These are phyloP conservation scores for Calvatia gigantea DNA, from an alignment of 768 basidiomycete species.

Conservation along the genomic window DNA sequence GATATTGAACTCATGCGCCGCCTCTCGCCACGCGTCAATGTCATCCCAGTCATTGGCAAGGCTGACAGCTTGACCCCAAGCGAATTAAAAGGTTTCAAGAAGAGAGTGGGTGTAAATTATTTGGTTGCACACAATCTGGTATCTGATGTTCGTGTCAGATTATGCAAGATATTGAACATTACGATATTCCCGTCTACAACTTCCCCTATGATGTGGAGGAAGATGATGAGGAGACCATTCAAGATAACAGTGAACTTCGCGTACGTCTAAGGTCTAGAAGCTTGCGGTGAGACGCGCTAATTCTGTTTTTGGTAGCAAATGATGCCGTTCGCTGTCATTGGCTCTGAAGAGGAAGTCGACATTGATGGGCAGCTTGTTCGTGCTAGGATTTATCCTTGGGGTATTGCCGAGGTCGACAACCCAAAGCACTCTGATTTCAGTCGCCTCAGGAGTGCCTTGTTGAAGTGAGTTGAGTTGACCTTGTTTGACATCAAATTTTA, in stretches of 20 bases:
- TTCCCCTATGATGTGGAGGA: conserved; percentile 99
- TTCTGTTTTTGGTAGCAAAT: conserved; percentile 53
- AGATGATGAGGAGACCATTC: conserved; percentile 97
- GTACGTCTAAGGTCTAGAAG: conserved; percentile 38
- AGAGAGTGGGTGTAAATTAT: conserved; percentile 51
- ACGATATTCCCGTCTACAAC: conserved; percentile 97
- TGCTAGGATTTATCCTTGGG: conserved; percentile 97
- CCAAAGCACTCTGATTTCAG: conserved; percentile 99
- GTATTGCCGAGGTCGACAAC: conserved; percentile 97
- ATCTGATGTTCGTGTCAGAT: conserved; percentile 48
- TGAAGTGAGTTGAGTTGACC: conserved; percentile 56
- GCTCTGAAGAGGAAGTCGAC: conserved; percentile 95
- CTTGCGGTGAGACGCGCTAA: background rate
- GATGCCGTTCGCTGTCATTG: conserved; percentile 95
- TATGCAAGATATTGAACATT: conserved; percentile 99
- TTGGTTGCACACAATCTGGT: background rate
- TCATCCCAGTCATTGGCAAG: conserved; percentile 97
- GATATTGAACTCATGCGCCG: conserved; percentile 99
- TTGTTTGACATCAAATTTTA: conserved; percentile 5
- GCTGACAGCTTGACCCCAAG: conserved; percentile 92
- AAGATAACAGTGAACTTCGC: conserved; percentile 94
- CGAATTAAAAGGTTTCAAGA: conserved; percentile 95
- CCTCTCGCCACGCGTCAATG: conserved; percentile 95
- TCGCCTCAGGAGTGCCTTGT: conserved; percentile 83
- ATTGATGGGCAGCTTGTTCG: conserved; percentile 89